Evolutionary conservation across 805 yeast genomes (phyloP).

Genomic region (Candida bentonensis): DNA sequence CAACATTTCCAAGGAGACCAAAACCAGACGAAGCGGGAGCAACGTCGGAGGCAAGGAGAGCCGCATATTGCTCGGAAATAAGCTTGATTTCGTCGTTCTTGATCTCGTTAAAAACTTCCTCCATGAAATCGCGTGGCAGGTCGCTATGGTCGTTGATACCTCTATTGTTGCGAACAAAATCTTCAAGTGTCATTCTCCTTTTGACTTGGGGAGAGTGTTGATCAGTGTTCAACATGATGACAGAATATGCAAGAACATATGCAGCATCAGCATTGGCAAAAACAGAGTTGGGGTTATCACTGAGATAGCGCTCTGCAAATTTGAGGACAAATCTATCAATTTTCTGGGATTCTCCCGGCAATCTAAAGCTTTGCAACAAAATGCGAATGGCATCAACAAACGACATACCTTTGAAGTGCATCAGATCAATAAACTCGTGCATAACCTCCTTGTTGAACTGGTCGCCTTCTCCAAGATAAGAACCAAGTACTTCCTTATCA

Average conservation of each 20-base stretch:
- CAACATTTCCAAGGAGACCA: constrained; percentile 30
- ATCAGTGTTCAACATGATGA: constrained; percentile 87
- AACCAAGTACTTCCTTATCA: constrained; percentile 79
- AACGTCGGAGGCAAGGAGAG: constrained; percentile 54
- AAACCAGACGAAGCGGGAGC: constrained; percentile 23
- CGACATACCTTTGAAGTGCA: constrained; percentile 55
- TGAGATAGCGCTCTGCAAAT: constrained; percentile 83
- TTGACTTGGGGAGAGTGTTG: constrained; percentile 77
- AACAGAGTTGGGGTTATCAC: constrained; percentile 66
- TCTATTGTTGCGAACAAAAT: constrained; percentile 70
- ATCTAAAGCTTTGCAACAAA: constrained; percentile 75
- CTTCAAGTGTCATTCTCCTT: constrained; percentile 72
- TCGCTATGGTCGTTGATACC: constrained; percentile 90
- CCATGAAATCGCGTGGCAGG: constrained; percentile 59
- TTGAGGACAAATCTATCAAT: constrained; percentile 94
- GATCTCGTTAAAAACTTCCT: constrained; percentile 64
- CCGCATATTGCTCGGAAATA: constrained; percentile 88
- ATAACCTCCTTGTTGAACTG: constrained; percentile 63
- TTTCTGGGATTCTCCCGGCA: constrained; percentile 97
- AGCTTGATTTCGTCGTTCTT: constrained; percentile 74
- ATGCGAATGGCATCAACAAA: constrained; percentile 79
- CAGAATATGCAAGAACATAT: constrained; percentile 82
- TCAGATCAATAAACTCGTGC: constrained; percentile 85
- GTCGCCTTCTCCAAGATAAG: constrained; percentile 80
- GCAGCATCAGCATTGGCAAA: constrained; percentile 92